Conservation (phyloP, 352 stramenopile species). For the Globisporangium paroecandrum region DNA sequence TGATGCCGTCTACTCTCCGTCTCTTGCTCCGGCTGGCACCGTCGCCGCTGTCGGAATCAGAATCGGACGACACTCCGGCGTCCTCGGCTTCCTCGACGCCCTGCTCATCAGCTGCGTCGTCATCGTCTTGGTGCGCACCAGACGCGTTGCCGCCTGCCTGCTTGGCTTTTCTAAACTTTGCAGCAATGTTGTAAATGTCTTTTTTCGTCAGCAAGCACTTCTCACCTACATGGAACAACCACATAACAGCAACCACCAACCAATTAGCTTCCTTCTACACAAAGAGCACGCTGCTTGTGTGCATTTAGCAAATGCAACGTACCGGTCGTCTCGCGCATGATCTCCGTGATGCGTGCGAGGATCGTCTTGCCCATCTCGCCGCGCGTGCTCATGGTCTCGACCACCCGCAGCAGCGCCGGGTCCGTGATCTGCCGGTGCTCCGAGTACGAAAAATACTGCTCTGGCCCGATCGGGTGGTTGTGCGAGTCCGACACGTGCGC, state of each 20-base stretch:
- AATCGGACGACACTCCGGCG: background rate
- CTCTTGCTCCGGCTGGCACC: background rate
- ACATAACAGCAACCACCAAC: background rate
- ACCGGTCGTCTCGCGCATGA: slow-evolving; percentile 1
- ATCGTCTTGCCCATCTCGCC: background rate
- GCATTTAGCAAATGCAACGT: background rate
- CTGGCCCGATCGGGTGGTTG: slow-evolving; percentile 10
- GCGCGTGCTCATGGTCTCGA: background rate
- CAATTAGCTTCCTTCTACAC: background rate
- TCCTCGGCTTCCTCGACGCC: background rate
- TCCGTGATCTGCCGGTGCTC: slow-evolving; percentile 10
- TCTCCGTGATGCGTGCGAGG: background rate
- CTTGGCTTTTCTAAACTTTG: slow-evolving; percentile 4
- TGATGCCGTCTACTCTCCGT: background rate
- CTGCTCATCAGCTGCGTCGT: background rate
- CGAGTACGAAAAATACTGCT: slow-evolving; percentile 13
- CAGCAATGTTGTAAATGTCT: slow-evolving; percentile 3
- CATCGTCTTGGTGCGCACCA: background rate
- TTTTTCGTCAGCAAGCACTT: slow-evolving; percentile 1
- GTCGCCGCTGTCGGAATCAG: background rate
- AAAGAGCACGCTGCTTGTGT: background rate
- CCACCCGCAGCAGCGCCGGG: slow-evolving; percentile 5
- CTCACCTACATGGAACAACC: background rate
- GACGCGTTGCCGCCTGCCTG: background rate
- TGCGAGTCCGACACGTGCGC: background rate